Conservation (phyloP, 805 yeast species). For the Candida maris region DNA sequence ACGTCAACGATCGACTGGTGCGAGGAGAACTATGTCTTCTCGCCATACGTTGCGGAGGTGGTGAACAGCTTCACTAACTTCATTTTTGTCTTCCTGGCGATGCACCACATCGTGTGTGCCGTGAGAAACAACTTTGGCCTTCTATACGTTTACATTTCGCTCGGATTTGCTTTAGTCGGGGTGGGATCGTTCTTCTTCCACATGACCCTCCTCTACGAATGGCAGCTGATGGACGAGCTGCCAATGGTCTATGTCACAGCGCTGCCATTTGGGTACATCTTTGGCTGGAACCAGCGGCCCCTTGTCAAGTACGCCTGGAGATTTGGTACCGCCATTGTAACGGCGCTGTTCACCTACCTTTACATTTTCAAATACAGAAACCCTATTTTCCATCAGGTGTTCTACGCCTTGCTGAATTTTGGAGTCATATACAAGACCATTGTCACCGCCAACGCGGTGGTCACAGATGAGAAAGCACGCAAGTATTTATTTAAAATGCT, state of each 20-base stretch:
- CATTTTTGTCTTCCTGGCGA: slow-evolving; percentile 30
- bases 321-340: slow-evolving; percentile 27
- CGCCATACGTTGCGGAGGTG: slow-evolving; percentile 84
- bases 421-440: slow-evolving; percentile 60
- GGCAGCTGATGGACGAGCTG: slow-evolving; percentile 87
- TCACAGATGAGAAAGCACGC: slow-evolving; percentile 21
- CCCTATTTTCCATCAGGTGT: slow-evolving; percentile 86
- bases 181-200: slow-evolving; percentile 94
- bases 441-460: slow-evolving; percentile 19
- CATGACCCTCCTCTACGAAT: slow-evolving; percentile 89
- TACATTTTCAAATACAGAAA: slow-evolving; percentile 67
- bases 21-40: slow-evolving; percentile 91
- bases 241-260: slow-evolving; percentile 99
- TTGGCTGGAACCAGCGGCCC: slow-evolving; percentile 28
- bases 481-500: slow-evolving; percentile 26
- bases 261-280: slow-evolving; percentile 60
- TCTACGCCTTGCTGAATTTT: slow-evolving; percentile 77
- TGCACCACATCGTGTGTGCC: slow-evolving; percentile 48
- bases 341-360: slow-evolving; percentile 54
- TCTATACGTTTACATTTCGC: slow-evolving; percentile 65
- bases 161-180: slow-evolving; percentile 88
- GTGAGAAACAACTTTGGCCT: slow-evolving; percentile 57
- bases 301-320: slow-evolving; percentile 18
- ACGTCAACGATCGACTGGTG: slow-evolving; percentile 99
- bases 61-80: slow-evolving; percentile 79